These are phyloP conservation scores for Salix udensis DNA, from an alignment of 345 rosid genomes.

Conservation along the genomic window DNA sequence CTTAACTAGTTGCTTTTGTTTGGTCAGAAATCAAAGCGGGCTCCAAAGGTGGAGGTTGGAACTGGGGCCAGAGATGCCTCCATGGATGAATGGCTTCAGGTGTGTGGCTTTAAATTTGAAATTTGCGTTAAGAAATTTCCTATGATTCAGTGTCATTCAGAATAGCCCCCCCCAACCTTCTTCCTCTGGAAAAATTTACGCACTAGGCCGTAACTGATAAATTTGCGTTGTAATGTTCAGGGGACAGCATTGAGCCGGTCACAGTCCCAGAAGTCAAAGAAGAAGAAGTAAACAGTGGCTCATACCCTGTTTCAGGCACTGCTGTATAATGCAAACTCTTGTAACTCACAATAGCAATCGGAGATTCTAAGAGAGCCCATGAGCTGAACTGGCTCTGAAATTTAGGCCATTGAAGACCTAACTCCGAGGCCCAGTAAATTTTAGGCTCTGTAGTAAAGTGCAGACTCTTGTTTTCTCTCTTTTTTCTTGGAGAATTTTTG, in stretches of 20 bases:
- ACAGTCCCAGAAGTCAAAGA: constrained; percentile 60
- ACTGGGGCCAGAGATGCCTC: constrained; percentile 63
- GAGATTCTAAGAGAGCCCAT: constrained; percentile 14
- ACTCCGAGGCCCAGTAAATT: constrained; percentile 3
- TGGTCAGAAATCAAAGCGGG: constrained; percentile 69
- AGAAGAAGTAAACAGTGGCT: constrained; percentile 56
- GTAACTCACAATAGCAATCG: constrained; percentile 32
- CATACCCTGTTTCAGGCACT: constrained; percentile 8
- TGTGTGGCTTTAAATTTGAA: too few species aligned
- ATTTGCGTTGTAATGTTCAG: constrained; percentile 26
- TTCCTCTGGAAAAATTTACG: too few species aligned
- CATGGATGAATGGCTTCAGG: constrained; percentile 97
- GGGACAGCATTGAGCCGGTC: constrained; percentile 66
- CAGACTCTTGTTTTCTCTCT: neutral
- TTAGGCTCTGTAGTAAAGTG: too few species aligned
- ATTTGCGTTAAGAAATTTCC: too few species aligned
- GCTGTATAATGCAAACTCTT: constrained; percentile 17
- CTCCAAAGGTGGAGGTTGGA: constrained; percentile 86
- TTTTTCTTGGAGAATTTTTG: constrained; percentile 22
- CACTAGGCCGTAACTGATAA: neutral
- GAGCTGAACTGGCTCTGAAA: constrained; percentile 24
- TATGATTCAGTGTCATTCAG: too few species aligned
- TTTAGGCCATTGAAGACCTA: constrained; percentile 28
- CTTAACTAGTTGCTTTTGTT: constrained; percentile 1
- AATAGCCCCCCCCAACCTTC: too few species aligned